Base-by-base conservation (phyloP, 2,329 filamentous ascomycete species). In the Trichophaea hybrida region DNA sequence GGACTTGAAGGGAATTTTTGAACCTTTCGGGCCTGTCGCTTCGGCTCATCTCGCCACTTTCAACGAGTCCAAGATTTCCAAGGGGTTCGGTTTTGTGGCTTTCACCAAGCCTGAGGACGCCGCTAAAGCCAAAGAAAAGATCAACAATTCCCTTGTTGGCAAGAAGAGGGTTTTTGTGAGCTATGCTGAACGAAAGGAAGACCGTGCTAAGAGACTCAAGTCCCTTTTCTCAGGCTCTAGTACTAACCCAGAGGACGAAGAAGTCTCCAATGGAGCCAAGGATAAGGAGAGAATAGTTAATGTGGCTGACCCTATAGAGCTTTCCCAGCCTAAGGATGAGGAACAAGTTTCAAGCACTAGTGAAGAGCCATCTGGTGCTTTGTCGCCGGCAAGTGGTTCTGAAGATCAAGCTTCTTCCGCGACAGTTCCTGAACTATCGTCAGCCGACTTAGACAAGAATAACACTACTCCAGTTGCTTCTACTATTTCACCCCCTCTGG, bases 81-180 rank as follows among this genome's bases (percentile, higher is more conserved):
- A 89, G 72, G 89, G 90, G 49, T 95, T 95, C 71, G 90, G 90
- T 59, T 96, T 96, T 70, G 89, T 96, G 73, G 95, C 95, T 80
- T 98, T 85, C 77, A 83, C 87, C 70, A 88, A 85, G 70, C 90
- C 97, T 73, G 90, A 95, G 73, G 82, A 82, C 71, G 93, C 93
- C 63, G 75, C 80, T 70, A 81, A 82, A 74, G 90, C 93, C 64
- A 93, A 97, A 61, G 88, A 96, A 0, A 84, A 88, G 67, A 82
- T 98, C 67, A 90, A 98, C 74, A 84, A 86, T 72, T 88, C 83
- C 4, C 65, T 69, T 31, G 59, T 69, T 32, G 67, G 68, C 17
- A 63, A 60, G 34, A 69, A 67, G 55, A 59, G 67, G 38, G 55
- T 69, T 10, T 68, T 69, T 51, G 64, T 69, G 6, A 68, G 61